These are phyloP conservation scores for Galeopsis tetrahit DNA, from an alignment of 257 asterid species.

Conservation along the genomic window DNA sequence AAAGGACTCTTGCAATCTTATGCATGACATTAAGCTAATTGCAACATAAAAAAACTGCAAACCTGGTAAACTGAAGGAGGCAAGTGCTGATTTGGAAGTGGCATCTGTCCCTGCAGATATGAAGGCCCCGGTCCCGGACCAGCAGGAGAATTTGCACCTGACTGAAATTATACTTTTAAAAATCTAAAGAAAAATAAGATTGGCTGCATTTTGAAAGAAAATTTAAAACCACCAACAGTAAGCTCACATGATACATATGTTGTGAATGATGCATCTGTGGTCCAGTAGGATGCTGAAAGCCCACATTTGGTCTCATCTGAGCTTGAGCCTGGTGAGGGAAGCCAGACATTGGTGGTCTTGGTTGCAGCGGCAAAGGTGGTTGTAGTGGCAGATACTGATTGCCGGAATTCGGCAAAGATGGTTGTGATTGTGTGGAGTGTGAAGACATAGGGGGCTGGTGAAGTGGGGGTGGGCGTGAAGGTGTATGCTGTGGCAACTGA, in stretches of 20 bases:
- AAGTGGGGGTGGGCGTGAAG: conserved; percentile 59
- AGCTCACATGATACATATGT: conserved; percentile 81
- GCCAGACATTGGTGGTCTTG: conserved; percentile 58
- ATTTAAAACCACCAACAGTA: conserved; percentile 6
- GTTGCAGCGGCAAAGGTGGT: conserved; percentile 70
- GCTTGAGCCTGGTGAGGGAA: conserved; percentile 75
- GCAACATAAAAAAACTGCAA: conserved; percentile 34
- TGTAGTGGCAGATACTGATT: conserved; percentile 65
- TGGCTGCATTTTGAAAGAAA: neutral
- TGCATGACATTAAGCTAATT: conserved; percentile 20
- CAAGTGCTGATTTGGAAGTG: conserved; percentile 66
- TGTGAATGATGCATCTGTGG: conserved; percentile 83
- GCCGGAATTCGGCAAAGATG: conserved; percentile 60
- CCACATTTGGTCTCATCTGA: conserved; percentile 70
- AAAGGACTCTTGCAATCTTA: conserved; percentile 13
- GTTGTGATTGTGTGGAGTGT: conserved; percentile 65
- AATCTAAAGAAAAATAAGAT: conserved; percentile 5
- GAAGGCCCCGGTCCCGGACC: conserved; percentile 72
- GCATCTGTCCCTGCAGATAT: conserved; percentile 74
- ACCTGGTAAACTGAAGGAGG: conserved; percentile 80
- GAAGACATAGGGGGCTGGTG: conserved; percentile 64
- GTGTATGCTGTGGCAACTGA: conserved; percentile 66
- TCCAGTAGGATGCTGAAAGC: conserved; percentile 75
- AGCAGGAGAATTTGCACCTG: conserved; percentile 65
- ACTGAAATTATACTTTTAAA: conserved; percentile 50